A percentile compares a stretch with the other conserved stretches of the same genome.
phyloP scores from a whole-genome alignment of 306 rosid species.

The Cicer bijugum region DNA sequence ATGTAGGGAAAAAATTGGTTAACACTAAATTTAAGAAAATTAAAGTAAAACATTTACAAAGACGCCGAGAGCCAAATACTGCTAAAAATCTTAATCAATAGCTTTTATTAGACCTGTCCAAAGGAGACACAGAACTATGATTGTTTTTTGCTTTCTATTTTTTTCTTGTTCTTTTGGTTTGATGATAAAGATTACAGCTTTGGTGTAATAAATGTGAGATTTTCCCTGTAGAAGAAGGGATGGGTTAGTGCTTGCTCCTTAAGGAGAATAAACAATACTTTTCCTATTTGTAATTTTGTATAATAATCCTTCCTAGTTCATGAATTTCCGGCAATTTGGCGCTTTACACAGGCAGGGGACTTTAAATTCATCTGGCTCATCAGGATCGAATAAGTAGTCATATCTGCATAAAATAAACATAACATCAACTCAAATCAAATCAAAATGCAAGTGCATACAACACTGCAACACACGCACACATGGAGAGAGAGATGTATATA shows the following conservation, averaged over 20 bases:
- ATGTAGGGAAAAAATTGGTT: constrained; percentile 37
- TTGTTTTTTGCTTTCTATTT: constrained; percentile 12
- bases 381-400: constrained; percentile 96
- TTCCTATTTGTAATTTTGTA: constrained; percentile 48
- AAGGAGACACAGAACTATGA: constrained; percentile 48
- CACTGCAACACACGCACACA: neutral
- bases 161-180: constrained; percentile 27
- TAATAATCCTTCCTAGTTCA: constrained; percentile 63
- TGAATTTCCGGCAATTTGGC: constrained; percentile 88
- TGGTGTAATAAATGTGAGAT: constrained; percentile 64
- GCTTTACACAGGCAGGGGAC: constrained; percentile 99
- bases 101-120: constrained; percentile 60
- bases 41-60: constrained; percentile 49
- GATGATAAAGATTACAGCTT: constrained; percentile 58
- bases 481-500: neutral
- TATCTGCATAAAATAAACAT: constrained; percentile 64
- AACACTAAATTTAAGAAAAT: constrained; percentile 39
- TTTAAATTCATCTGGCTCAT: constrained; percentile 94
- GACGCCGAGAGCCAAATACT: constrained; percentile 51
- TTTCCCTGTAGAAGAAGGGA: constrained; percentile 52
- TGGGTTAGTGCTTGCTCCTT: constrained; percentile 82
- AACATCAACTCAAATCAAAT: constrained; percentile 11
- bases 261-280: constrained; percentile 75
- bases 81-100: constrained; percentile 52
- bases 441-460: constrained; percentile 18